A percentile compares a stretch with the other conserved stretches of the same genome.
These are phyloP conservation scores for Diaporthe caulivora DNA, from an alignment of 2,329 filamentous ascomycete species.

Conservation along the genomic window DNA sequence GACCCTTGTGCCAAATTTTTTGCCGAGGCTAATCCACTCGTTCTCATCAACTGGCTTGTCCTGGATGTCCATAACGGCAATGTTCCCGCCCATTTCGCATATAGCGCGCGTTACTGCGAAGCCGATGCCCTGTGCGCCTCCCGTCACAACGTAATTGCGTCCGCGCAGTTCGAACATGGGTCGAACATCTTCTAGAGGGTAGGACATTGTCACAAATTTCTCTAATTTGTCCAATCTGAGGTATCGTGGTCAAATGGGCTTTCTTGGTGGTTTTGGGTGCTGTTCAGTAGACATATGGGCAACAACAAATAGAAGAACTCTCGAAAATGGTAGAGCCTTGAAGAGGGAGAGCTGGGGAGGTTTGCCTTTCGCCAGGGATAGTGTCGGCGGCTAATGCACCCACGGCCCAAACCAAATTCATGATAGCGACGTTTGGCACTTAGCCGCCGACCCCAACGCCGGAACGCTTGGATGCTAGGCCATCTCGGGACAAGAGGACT, in stretches of 20 bases:
- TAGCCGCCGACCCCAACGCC: slow-evolving; percentile 3
- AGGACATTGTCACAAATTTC: slow-evolving; percentile 24
- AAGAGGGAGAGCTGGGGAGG: neutral
- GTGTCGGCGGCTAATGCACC: slow-evolving; percentile 13
- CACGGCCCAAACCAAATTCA: neutral
- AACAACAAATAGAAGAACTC: neutral
- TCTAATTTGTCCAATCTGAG: neutral
- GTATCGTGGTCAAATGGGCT: neutral
- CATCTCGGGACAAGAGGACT: neutral
- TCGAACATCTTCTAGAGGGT: slow-evolving; percentile 45
- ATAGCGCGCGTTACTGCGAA: slow-evolving; percentile 53
- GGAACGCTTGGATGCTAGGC: neutral
- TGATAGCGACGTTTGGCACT: neutral
- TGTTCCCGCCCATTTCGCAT: slow-evolving; percentile 55
- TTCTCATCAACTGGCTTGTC: slow-evolving; percentile 44
- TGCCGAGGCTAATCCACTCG: slow-evolving; percentile 45
- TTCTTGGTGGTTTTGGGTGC: neutral
- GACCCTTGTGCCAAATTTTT: slow-evolving; percentile 43
- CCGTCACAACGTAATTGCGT: slow-evolving; percentile 54
- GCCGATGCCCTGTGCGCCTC: slow-evolving; percentile 55
- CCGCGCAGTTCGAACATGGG: slow-evolving; percentile 50
- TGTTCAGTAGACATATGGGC: neutral
- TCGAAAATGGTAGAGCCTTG: neutral
- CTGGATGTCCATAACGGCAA: slow-evolving; percentile 52
- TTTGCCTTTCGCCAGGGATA: neutral